Evolutionary conservation across 2,329 filamentous ascomycete genomes (phyloP).

Genomic region (Neurospora sp.): DNA sequence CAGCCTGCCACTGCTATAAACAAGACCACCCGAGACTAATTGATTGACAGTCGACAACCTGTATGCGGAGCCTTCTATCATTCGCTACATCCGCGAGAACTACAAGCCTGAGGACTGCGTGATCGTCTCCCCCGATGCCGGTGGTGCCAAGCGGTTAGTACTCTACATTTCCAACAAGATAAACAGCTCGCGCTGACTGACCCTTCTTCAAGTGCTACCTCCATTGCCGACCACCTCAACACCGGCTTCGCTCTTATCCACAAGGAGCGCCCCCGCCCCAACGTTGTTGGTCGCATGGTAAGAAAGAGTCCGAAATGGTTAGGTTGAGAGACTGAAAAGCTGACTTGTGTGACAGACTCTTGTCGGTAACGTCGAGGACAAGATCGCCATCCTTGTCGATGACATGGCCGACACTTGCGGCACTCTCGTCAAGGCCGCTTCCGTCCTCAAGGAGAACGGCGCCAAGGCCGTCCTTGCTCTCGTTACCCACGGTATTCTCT

Average conservation of each 20-base stretch:
- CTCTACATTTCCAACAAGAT: not conserved
- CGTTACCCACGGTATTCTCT: constrained; percentile 88
- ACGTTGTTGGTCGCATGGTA: constrained; percentile 77
- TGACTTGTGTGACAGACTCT: constrained; percentile 39
- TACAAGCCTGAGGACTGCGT: constrained; percentile 73
- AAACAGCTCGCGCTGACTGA: constrained; percentile 2
- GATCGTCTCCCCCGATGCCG: constrained; percentile 90
- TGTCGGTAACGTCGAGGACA: constrained; percentile 86
- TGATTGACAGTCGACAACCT: constrained; percentile 49
- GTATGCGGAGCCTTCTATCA: constrained; percentile 85
- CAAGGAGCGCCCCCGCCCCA: constrained; percentile 78
- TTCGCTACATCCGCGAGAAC: constrained; percentile 87
- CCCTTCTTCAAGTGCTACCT: constrained; percentile 51
- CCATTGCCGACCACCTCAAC: constrained; percentile 85
- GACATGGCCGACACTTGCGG: constrained; percentile 93
- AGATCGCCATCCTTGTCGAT: constrained; percentile 87
- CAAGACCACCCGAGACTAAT: not conserved
- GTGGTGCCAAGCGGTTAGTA: constrained; percentile 74
- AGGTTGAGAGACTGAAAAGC: not conserved
- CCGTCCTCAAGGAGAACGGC: constrained; percentile 77
- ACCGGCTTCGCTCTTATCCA: constrained; percentile 90
- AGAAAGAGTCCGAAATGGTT: not conserved
- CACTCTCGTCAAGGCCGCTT: constrained; percentile 66
- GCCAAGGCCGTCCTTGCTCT: constrained; percentile 87
- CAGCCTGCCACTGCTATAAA: not conserved